Evolutionary conservation across 1,139 yeast species (phyloP), one percentile per base, ranked within the genome.

Genomic region (Yamadazyma friedrichii): DNA sequence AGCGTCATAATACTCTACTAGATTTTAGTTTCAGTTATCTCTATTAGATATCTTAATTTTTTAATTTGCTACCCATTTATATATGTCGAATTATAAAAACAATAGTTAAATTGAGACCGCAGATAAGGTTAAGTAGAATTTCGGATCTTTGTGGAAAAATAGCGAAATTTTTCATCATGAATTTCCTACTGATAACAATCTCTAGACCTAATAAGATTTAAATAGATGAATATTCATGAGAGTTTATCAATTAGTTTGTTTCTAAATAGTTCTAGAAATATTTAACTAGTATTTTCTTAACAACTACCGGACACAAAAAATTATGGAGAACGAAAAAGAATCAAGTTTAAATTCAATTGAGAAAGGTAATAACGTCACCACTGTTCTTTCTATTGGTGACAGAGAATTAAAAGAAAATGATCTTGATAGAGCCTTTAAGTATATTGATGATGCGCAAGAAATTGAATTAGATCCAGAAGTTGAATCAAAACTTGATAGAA

Each of bases 1-100:
- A 43, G 69, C 65, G 6, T 81, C 63, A 15, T n/a, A n/a, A n/a
- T n/a, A n/a, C n/a, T 59, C 49, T 17, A 12, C 5, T 15, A n/a
- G n/a, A n/a, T n/a, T n/a, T n/a, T n/a, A n/a, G n/a, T n/a, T n/a
- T n/a, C n/a, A n/a, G n/a, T n/a, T n/a, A n/a, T n/a, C n/a, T n/a
- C n/a, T n/a, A n/a, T n/a, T n/a, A n/a, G n/a, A n/a, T n/a, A n/a
- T n/a, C n/a, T n/a, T n/a, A n/a, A n/a, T n/a, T n/a, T n/a, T n/a
- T n/a, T n/a, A n/a, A n/a, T n/a, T n/a, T n/a, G n/a, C n/a, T n/a
- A 22, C 25, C 9, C 9, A 9, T 6, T 22, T 6, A 22, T 22
- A 22, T 22, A 22, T 22, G 25, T 22, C 9, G 25, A 22, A 6
- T 22, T 22, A 22, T 22, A 22, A 22, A 22, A n/a, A n/a, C n/a